A percentile compares a stretch with the other conserved stretches of the same genome.
Evolutionary conservation across 345 rosid genomes (phyloP).

Genomic region (Eucalyptus pauciflora): DNA sequence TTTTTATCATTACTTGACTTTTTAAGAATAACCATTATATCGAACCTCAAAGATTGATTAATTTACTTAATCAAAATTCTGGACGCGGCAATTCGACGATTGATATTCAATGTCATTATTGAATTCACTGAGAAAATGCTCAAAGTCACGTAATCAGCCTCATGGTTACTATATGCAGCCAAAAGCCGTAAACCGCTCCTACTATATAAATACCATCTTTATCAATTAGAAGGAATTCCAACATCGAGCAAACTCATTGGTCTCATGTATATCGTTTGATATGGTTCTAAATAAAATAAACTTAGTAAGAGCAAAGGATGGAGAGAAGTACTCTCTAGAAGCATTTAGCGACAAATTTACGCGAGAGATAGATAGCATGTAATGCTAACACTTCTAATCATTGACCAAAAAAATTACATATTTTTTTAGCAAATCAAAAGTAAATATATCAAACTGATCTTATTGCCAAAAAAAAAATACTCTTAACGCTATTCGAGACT

Average conservation of each 20-base stretch:
- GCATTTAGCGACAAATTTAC: background rate
- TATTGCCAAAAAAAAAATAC: too few species aligned
- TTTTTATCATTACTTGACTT: background rate
- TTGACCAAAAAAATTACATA: background rate
- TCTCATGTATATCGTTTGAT: background rate
- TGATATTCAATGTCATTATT: background rate
- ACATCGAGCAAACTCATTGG: background rate
- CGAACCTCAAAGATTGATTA: background rate
- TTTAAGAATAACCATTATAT: background rate
- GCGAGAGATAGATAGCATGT: background rate
- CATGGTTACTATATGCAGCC: background rate
- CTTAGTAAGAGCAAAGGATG: background rate
- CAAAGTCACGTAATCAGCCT: background rate
- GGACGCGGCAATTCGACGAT: rapidly evolving
- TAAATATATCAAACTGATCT: background rate
- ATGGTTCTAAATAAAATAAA: background rate
- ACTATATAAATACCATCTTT: background rate
- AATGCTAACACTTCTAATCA: background rate
- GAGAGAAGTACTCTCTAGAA: background rate
- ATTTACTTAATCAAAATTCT: background rate
- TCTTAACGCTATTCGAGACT: too few species aligned
- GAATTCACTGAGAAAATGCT: background rate
- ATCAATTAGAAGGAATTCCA: background rate
- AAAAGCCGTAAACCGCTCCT: rapidly evolving
- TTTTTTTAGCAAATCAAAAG: background rate